Base-by-base conservation (phyloP, 768 basidiomycete genomes). In the Galerina marginata region DNA sequence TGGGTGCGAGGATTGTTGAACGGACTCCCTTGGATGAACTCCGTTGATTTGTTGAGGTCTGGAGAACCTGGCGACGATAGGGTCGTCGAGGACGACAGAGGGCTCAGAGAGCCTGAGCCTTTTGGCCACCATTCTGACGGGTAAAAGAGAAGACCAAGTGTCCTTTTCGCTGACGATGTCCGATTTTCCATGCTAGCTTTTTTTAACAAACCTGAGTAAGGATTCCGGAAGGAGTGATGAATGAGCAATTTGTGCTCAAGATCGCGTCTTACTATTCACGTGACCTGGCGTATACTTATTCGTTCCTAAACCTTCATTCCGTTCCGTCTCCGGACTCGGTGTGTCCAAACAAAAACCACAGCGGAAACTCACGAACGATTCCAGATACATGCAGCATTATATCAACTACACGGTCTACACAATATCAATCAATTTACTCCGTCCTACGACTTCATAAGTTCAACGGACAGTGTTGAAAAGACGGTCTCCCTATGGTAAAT, bases 401-500 rank as follows among this genome's bases (percentile, higher is more conserved):
- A 26, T n/a, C 5, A 15, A 36, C 9, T 29, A 36, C 29, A 51
- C 20, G 20, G 20, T 20, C 20, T 20, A 20, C 20, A 20, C 20
- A 20, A 20, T 20, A 20, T 20, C 20, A 20, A 20, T 20, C 20
- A 20, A 20, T 20, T 20, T 20, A 20, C 20, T 9, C 2, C 15
- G 33, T 45, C 23, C 5, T 9, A 37, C 25, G 9, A 23, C 46
- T 36, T 12, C 36, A 15, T 15, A 4, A 12, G 16, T 12, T 68
- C 71, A 83, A 50, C 76, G 78, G n/a, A 86, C 67, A 0, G 93
- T 93, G 69, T 90, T 90, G 78, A 91, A 94, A 60, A 94, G 72
- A 9, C 94, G 88, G 67, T 96, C 94, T 2, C 94, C 94, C 92
- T 95, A 65, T n/a, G 36, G 23, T 36, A 11, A 39, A 40, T 44